Percentiles rank a stretch among this genome's conserved stretches.
phyloP scores from a whole-genome alignment of 441 rosid genomes.

The Eutrema salsugineum region DNA sequence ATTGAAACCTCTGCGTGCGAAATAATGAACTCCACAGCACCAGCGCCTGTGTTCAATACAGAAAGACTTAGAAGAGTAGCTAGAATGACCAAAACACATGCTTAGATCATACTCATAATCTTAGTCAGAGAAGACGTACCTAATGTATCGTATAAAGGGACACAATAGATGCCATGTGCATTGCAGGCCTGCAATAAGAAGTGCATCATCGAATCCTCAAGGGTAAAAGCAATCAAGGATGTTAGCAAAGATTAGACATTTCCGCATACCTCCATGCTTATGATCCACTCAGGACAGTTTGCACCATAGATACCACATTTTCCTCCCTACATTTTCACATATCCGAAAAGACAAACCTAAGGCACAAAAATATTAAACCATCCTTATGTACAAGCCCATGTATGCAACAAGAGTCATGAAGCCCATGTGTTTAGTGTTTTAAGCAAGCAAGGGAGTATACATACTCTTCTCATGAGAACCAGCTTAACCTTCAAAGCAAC shows the following conservation, averaged over 20 bases:
- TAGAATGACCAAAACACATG: neutral
- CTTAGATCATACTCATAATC: no score
- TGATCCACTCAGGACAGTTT: constrained; percentile 85
- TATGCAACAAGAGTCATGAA: no score
- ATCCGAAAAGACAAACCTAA: neutral
- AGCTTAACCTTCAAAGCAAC: no score
- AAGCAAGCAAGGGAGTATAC: no score
- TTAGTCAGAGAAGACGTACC: constrained; percentile 46
- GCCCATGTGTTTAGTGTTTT: no score
- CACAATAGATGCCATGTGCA: constrained; percentile 93
- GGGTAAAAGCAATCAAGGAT: neutral
- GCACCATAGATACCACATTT: constrained; percentile 95
- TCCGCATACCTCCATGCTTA: constrained; percentile 88
- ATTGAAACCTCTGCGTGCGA: constrained; percentile 85
- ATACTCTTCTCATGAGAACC: no score
- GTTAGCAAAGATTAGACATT: neutral
- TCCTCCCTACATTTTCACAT: constrained; percentile 48
- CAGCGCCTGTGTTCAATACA: constrained; percentile 54
- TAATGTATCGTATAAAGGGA: constrained; percentile 90
- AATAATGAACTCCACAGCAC: constrained; percentile 84
- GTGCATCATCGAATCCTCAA: neutral
- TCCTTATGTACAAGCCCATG: no score
- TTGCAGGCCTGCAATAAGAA: constrained; percentile 82
- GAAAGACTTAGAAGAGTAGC: neutral
- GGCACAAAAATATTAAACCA: no score